Base-by-base conservation (phyloP, 2,329 filamentous ascomycete genomes). In the Phaeosphaeriaceae sp. region DNA sequence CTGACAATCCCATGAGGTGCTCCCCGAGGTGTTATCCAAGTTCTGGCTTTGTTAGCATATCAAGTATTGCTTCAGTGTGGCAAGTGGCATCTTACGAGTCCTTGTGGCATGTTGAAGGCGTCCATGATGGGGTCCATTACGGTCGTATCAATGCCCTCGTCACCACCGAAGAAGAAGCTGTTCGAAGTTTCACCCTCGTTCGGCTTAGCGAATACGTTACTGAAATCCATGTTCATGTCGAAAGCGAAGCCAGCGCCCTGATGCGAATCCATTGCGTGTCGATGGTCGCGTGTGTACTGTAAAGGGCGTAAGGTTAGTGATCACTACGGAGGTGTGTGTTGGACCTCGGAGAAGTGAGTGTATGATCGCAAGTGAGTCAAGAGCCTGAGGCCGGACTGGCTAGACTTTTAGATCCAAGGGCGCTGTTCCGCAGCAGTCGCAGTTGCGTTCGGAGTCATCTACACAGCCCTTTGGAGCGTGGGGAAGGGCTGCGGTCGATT, bases 141-240 rank as follows among this genome's bases (percentile, higher is more conserved):
- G 24, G 68, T 62, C 22, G 73, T 75, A 51, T 76, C 72, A 61
- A 76, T 73, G 22, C 65, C 73, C 67, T 76, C 74, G 60, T 76
- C 73, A 64, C 61, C 65, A 46, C 25, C 25, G 25, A 69, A 71
- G 60, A 70, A 71, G 63, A 72, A 70, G 62, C 60, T 61, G 51
- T 55, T 46, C 49, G 68, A 68, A 57, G 73, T 76, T 58, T 73
- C 68, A 74, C 63, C 72, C 67, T 72, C 66, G 31, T 33, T 56
- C 22, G 68, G 62, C 68, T 75, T 75, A 62, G 62, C 57, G 55
- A 72, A 72, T 50, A 66, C 62, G 50, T 63, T 66, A 54, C 57
- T 61, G 58, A 75, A 76, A 56, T 75, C 70, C 69, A 76, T 70
- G 50, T 60, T 66, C 51, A 62, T 57, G 58, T 72, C 71, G 68